Evolutionary conservation across 352 stramenopile species (phyloP).

Genomic region (Phytophthora fragariae): DNA sequence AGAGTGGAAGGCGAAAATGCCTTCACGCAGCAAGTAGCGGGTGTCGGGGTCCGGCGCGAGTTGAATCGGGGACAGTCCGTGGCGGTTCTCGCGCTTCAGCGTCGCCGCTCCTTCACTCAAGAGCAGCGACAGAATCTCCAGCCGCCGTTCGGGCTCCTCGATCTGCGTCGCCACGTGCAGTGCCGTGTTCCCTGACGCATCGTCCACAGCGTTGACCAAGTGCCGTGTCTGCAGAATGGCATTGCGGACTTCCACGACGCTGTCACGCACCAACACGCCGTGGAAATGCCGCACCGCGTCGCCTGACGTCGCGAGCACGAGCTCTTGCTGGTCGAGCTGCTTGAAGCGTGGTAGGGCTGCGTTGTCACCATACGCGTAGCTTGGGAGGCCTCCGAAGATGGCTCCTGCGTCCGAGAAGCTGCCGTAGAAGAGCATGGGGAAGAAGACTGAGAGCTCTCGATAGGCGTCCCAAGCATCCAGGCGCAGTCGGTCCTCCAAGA

Average conservation of each 20-base stretch:
- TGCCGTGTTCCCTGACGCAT: constrained; percentile 58
- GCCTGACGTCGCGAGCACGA: constrained; percentile 17
- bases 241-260: constrained; percentile 65
- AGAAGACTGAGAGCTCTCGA: constrained; percentile 56
- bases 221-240: constrained; percentile 54
- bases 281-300: constrained; percentile 59
- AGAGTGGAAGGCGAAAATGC: constrained; percentile 63
- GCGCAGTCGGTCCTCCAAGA: constrained; percentile 61
- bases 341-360: background rate
- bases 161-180: constrained; percentile 64
- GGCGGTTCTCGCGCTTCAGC: constrained; percentile 52
- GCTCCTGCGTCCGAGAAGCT: constrained; percentile 60
- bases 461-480: constrained; percentile 71
- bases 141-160: constrained; percentile 53
- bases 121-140: constrained; percentile 57
- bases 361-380: constrained; percentile 18
- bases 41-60: constrained; percentile 45
- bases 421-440: constrained; percentile 74
- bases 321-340: constrained; percentile 20
- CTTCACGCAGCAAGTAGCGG: constrained; percentile 42
- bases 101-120: constrained; percentile 66
- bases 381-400: constrained; percentile 64
- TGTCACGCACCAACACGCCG: constrained; percentile 48
- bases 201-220: constrained; percentile 65
- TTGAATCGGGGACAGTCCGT: constrained; percentile 61